These are phyloP conservation scores for Ophioceras dolichostomum DNA, from an alignment of 2,329 filamentous ascomycete genomes.

Conservation along the genomic window DNA sequence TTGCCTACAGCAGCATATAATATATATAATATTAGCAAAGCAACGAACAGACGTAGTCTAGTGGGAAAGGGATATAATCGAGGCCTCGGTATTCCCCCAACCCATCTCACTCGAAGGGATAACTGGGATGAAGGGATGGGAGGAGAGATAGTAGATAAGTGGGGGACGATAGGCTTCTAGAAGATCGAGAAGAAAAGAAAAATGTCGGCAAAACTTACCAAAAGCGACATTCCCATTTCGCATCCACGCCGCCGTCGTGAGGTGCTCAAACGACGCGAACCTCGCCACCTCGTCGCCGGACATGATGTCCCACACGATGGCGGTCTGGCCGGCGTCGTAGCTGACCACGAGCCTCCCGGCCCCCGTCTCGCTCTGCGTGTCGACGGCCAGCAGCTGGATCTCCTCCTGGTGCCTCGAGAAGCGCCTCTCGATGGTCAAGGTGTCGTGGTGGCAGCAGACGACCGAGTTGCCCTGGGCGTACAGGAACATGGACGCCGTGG, in stretches of 20 bases:
- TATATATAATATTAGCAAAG: too few species aligned
- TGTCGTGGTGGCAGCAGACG: conserved; percentile 86
- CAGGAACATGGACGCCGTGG: conserved; percentile 81
- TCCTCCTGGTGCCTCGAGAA: conserved; percentile 79
- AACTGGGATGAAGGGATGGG: too few species aligned
- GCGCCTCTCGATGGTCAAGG: conserved; percentile 72
- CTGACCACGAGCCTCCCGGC: conserved; percentile 80
- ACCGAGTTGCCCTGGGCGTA: conserved; percentile 76
- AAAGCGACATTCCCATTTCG: conserved; percentile 93
- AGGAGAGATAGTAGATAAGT: too few species aligned
- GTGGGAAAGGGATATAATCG: too few species aligned
- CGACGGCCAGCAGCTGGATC: conserved; percentile 72
- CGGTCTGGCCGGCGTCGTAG: conserved; percentile 82
- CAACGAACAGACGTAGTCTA: too few species aligned
- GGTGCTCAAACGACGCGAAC: conserved; percentile 83
- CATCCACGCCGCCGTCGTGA: conserved; percentile 88
- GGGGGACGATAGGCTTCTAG: too few species aligned
- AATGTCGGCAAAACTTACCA: conserved; percentile 53
- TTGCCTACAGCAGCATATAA: too few species aligned
- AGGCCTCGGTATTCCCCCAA: too few species aligned
- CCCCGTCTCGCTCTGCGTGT: conserved; percentile 81
- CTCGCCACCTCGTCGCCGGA: conserved; percentile 81
- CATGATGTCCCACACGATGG: conserved; percentile 93
- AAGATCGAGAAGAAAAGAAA: too few species aligned
- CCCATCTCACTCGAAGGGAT: too few species aligned